Evolutionary conservation across 768 basidiomycete species (phyloP).

Genomic region (Cystofilobasidium capitatum): DNA sequence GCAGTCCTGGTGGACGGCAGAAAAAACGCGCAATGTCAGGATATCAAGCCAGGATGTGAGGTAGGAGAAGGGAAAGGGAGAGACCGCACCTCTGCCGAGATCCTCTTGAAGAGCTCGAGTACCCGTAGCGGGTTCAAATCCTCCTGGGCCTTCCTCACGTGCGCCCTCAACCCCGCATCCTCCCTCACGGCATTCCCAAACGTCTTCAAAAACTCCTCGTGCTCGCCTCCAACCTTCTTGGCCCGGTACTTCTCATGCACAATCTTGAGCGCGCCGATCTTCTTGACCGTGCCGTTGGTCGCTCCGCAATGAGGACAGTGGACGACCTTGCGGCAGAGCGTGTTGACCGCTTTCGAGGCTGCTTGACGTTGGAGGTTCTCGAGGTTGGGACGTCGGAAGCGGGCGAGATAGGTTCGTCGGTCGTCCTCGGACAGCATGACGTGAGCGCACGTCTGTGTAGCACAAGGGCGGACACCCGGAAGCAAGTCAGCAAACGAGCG

Average conservation of each 20-base stretch:
- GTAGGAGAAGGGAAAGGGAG: neutral
- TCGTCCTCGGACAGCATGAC: conserved; percentile 82
- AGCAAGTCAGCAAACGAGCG: neutral
- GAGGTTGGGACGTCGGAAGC: conserved; percentile 80
- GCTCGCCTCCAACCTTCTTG: conserved; percentile 72
- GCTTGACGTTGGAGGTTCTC: conserved; percentile 84
- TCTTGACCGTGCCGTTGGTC: conserved; percentile 92
- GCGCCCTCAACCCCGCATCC: conserved; percentile 32
- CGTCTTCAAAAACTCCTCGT: conserved; percentile 74
- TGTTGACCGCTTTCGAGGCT: conserved; percentile 73
- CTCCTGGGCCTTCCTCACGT: conserved; percentile 79
- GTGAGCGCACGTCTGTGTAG: conserved; percentile 64
- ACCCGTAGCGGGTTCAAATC: conserved; percentile 92
- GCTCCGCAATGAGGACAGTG: conserved; percentile 89
- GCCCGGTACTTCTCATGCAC: conserved; percentile 95
- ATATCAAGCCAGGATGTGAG: neutral
- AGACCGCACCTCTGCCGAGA: conserved; percentile 69
- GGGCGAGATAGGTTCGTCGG: conserved; percentile 68
- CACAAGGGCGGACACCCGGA: neutral
- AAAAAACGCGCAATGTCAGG: neutral
- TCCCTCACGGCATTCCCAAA: conserved; percentile 60
- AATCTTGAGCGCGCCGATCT: conserved; percentile 86
- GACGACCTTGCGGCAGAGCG: conserved; percentile 75
- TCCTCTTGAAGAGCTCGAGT: conserved; percentile 78
- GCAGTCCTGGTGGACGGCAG: conserved; percentile 61